Evolutionary conservation across 176 grass and related monocot genomes (phyloP), one percentile per base, ranked within the genome.

Genomic region (Musa troglodytarum): DNA sequence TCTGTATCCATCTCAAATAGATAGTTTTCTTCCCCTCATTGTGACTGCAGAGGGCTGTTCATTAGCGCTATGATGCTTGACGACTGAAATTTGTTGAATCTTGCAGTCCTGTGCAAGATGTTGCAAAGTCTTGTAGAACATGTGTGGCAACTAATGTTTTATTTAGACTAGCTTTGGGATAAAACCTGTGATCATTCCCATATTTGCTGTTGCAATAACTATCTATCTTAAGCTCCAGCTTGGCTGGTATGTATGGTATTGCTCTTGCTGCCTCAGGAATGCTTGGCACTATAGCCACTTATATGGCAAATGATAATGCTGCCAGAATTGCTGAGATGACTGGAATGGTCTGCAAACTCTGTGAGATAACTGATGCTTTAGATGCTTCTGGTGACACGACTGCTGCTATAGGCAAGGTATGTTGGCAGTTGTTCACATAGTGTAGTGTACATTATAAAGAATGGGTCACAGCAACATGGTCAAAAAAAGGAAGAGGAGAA

Each of bases 251-350:
- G 81, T 90, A 90, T 74, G 84, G 88, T 69, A 80, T 87, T 77
- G 78, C 88, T 71, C 78, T 90, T 63, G 84, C 88, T 57, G 88
- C 88, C 69, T 70, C 84, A 68, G 88, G 84, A 84, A 90, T 90
- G 88, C 82, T 90, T 26, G 87, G 88, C 79, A 90, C 84, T 7
- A 90, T 87, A 9, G 81, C 88, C 62, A 90, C 84, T 1, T 78
- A 84, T 49, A 81, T 90, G 24, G 84, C 88, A 49, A 86, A 84
- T 53, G 88, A 87, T 9, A 90, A 90, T 49, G 88, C 88, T 68
- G 81, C 82, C 63, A 81, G 84, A 68, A 84, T 90, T 14, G 88
- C 84, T 79, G 88, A 90, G 83, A 90, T 90, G 84, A 84, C 84
- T 49, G 79, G 88, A 57, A 87, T 87, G 84, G 84, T 79, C 82